phyloP scores from a whole-genome alignment of 1,284 basidiomycete species.

The Ustilago loliicola region DNA sequence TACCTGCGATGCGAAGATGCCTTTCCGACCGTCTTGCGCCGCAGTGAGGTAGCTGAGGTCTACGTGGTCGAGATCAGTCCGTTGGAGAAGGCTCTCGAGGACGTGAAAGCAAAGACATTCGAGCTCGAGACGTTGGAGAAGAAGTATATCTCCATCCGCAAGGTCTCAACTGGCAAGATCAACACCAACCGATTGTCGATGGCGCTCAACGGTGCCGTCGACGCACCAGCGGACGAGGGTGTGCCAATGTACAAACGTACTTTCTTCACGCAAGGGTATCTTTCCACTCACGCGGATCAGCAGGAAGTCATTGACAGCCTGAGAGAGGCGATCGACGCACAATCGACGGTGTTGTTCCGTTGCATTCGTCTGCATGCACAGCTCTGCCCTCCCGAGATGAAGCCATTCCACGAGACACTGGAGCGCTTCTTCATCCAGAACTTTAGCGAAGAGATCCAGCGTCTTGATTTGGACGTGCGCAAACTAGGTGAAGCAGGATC shows the following conservation, averaged over 20 bases:
- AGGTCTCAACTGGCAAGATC: constrained; percentile 75
- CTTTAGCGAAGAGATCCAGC: constrained; percentile 84
- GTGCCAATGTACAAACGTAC: constrained; percentile 74
- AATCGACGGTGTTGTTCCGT: constrained; percentile 84
- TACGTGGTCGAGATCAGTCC: constrained; percentile 86
- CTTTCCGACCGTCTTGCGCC: constrained; percentile 90
- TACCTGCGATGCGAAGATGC: constrained; percentile 77
- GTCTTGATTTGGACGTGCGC: constrained; percentile 55
- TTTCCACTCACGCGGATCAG: constrained; percentile 79
- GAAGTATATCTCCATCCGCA: constrained; percentile 82
- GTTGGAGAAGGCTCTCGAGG: constrained; percentile 83
- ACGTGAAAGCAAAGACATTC: constrained; percentile 82
- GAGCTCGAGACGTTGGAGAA: constrained; percentile 80
- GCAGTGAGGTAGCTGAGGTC: constrained; percentile 87
- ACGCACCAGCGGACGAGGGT: constrained; percentile 83
- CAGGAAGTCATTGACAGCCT: constrained; percentile 80
- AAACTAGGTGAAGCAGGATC: constrained; percentile 28
- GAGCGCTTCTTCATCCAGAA: constrained; percentile 88
- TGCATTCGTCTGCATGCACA: constrained; percentile 86
- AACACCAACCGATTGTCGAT: constrained; percentile 88
- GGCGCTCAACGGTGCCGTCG: constrained; percentile 87
- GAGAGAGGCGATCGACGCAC: constrained; percentile 77
- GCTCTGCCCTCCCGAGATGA: constrained; percentile 86
- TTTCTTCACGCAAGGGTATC: constrained; percentile 82
- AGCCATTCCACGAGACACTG: constrained; percentile 89